Conservation (phyloP, 371 early-diverging fungal species). For the Quaeritorhiza haematococci region DNA sequence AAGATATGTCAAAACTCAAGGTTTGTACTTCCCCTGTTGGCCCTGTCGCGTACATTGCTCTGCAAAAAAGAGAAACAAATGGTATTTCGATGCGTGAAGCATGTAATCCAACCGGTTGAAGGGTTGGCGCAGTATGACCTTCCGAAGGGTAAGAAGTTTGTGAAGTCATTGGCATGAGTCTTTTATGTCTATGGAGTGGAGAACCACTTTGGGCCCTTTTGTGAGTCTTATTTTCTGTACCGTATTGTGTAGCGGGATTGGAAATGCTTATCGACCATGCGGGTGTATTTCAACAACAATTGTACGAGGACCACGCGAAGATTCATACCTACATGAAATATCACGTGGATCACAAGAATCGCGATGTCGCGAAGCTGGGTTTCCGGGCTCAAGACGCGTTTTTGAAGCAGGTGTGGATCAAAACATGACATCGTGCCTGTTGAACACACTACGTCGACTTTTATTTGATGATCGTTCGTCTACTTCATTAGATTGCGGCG, state of each 20-base stretch:
- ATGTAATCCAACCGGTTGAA: constrained; percentile 40
- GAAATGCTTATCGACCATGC: constrained; percentile 51
- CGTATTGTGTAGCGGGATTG: constrained; percentile 63
- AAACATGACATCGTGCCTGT: background rate
- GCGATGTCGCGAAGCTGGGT: constrained; percentile 44
- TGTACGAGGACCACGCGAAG: constrained; percentile 39
- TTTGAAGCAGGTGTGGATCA: constrained; percentile 39
- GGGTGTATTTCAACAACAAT: constrained; percentile 35
- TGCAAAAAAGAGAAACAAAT: constrained; percentile 29
- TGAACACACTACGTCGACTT: background rate
- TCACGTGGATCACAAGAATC: constrained; percentile 48
- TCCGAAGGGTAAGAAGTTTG: constrained; percentile 52
- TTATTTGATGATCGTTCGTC: constrained; percentile 1
- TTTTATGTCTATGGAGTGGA: background rate
- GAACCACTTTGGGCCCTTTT: background rate
- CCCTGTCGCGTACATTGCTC: too few relatives aligned
- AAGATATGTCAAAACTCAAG: too few relatives aligned
- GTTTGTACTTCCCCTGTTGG: too few relatives aligned
- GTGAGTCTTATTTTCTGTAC: too few relatives aligned
- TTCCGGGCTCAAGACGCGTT: constrained; percentile 49
- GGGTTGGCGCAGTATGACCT: constrained; percentile 39
- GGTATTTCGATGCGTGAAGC: constrained; percentile 30
- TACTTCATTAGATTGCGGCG: constrained; percentile 26
- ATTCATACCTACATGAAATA: constrained; percentile 42
- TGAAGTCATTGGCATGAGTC: too few relatives aligned